Evolutionary conservation across 305 asterid genomes (phyloP).

Genomic region (Coffea humblotiana): DNA sequence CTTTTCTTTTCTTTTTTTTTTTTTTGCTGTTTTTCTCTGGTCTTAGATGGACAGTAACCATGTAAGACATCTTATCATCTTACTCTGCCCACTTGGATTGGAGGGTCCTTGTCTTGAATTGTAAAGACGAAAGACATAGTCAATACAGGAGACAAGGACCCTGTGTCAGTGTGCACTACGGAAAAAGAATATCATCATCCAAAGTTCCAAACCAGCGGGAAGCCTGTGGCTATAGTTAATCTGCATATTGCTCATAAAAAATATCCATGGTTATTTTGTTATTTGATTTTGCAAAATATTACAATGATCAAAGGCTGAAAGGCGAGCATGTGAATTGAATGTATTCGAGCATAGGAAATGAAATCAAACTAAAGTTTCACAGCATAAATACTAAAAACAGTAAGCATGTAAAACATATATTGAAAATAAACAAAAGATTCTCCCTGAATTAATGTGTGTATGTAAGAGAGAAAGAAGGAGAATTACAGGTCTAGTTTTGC

Average conservation of each 20-base stretch:
- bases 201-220: background rate
- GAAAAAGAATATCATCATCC: background rate
- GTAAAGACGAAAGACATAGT: background rate
- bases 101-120: background rate
- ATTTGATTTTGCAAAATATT: background rate
- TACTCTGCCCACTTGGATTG: no score
- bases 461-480: background rate
- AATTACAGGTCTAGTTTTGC: constrained; percentile 42
- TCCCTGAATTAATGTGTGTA: no score
- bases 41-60: no score
- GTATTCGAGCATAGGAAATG: background rate
- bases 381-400: background rate
- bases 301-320: background rate
- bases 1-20: no score
- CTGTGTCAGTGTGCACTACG: background rate
- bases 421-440: background rate
- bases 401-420: background rate
- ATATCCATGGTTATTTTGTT: background rate
- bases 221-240: background rate
- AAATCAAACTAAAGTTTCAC: background rate
- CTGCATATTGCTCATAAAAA: background rate
- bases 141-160: background rate
- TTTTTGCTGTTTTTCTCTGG: no score
- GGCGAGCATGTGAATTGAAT: background rate
- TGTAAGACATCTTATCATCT: no score